Base-by-base conservation (phyloP, 78 protist species). In the Dictyostelium brefeldianum region DNA sequence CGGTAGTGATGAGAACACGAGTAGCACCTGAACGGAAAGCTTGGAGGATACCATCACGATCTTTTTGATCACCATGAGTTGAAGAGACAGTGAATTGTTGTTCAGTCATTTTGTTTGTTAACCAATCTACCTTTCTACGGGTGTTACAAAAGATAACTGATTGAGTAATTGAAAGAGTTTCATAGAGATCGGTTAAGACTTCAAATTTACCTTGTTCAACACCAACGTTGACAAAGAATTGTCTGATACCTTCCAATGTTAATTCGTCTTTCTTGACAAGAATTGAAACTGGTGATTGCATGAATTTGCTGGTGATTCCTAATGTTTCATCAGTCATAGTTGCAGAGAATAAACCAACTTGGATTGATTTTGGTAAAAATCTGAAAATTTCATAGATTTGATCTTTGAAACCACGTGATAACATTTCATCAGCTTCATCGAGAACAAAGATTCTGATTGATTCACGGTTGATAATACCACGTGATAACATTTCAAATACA, bases 351-450 rank as follows among this genome's bases (percentile, higher is more conserved):
- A 99, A 97, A 81, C 97, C 98, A 20, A 99, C 99, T 91, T 99
- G 99, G 41, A 98, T 96, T 25, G 67, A 73, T 17, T 62, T 31
- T 41, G 99, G 99, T 57, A 99, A 73, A 43, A 78, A n/a, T 78
- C 96, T 96, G 98, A 98, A 99, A 83, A 99, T 97, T 64, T 99
- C 99, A 95, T 98, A 98, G 94, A 99, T 98, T 95, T 99, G 99
- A 73, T 98, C 99, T 90, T 98, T 98, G 99, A 99, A 99, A 48
- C 99, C 99, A 62, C 96, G 97, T 20, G 99, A 96, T 47, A 99
- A 99, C 99, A 99, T 98, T 93, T 99, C 99, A 79, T 99, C 99
- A 51, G 99, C 99, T 87, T 99, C 99, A 78, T 99, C 99, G 51
- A 99, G 97, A 36, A 98, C 98, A 47, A 99, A 97, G 80, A 96